A percentile compares a stretch with the other conserved stretches of the same genome.
Evolutionary conservation across 352 stramenopile species (phyloP).

Genomic region (Globisporangium solare): DNA sequence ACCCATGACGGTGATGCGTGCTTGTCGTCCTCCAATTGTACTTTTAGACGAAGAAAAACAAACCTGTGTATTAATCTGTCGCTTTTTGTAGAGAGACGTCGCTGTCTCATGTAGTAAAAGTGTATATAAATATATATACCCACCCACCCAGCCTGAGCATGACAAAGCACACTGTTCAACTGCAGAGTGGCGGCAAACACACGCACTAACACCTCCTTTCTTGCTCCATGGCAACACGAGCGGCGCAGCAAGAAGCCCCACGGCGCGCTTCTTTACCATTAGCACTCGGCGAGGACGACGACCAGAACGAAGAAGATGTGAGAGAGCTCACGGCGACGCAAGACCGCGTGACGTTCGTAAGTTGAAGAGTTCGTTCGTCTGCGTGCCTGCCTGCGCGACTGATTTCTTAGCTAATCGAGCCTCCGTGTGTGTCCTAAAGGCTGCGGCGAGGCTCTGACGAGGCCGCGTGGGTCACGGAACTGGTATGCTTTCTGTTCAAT

Average conservation of each 20-base stretch:
- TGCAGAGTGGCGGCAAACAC: no score
- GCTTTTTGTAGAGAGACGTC: slow-evolving; percentile 6
- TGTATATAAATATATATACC: not conserved
- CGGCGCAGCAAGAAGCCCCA: not conserved
- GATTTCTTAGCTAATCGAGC: not conserved
- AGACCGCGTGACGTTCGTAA: slow-evolving; percentile 39
- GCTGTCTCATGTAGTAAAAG: not conserved
- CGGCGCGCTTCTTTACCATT: not conserved
- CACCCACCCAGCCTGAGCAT: not conserved
- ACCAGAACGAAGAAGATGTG: slow-evolving; percentile 20
- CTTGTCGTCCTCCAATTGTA: not conserved
- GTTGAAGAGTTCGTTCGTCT: not conserved
- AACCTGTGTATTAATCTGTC: slow-evolving; percentile 9
- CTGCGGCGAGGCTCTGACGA: slow-evolving; percentile 30
- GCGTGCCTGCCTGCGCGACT: no score
- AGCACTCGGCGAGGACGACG: not conserved
- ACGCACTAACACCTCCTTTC: no score
- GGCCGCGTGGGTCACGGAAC: slow-evolving; percentile 38
- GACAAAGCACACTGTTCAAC: not conserved
- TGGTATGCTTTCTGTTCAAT: slow-evolving; percentile 49
- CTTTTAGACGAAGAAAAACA: slow-evolving; percentile 7
- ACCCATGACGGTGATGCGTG: not conserved
- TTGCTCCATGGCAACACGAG: not conserved
- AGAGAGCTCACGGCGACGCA: slow-evolving; percentile 24
- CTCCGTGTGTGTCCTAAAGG: slow-evolving; percentile 14